Conservation (phyloP, 2,329 filamentous ascomycete species). For the Pyrenophora tritici-repentis region DNA sequence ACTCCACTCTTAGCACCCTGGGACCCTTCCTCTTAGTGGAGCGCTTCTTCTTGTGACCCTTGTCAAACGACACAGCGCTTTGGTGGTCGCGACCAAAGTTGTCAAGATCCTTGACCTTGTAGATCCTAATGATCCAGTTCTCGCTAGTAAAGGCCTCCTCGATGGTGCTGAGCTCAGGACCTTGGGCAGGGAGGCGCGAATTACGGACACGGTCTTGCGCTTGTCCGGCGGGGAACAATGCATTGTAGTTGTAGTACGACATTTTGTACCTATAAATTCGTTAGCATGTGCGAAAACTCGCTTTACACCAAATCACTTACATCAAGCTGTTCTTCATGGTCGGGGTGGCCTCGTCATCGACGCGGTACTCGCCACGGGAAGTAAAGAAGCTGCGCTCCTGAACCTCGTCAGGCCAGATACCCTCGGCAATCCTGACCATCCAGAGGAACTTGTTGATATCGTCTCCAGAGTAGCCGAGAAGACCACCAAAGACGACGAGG, state of each 20-base stretch:
- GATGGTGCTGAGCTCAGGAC: slow-evolving; percentile 82
- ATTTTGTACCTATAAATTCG: slow-evolving; percentile 86
- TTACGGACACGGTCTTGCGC: slow-evolving; percentile 88
- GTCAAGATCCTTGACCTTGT: slow-evolving; percentile 99
- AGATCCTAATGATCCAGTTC: slow-evolving; percentile 99
- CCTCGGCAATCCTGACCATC: slow-evolving; percentile 99
- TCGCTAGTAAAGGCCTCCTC: slow-evolving; percentile 99
- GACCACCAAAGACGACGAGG: slow-evolving; percentile 93
- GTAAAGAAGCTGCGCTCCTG: slow-evolving; percentile 98
- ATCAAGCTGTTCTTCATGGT: slow-evolving; percentile 99
- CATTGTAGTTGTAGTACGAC: slow-evolving; percentile 98
- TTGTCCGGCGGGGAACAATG: slow-evolving; percentile 89
- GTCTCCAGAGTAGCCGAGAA: slow-evolving; percentile 95
- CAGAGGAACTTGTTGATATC: slow-evolving; percentile 99
- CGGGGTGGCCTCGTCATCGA: slow-evolving; percentile 90
- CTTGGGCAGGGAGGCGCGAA: slow-evolving; percentile 76
- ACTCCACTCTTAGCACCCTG: slow-evolving; percentile 73
- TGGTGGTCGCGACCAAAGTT: slow-evolving; percentile 91
- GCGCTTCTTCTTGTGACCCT: slow-evolving; percentile 85
- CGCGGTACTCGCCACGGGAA: slow-evolving; percentile 86
- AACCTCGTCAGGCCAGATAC: slow-evolving; percentile 99
- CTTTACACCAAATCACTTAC: slow-evolving; percentile 60
- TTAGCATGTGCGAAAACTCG: slow-evolving; percentile 26
- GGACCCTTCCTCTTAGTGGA: slow-evolving; percentile 72
- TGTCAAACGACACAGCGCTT: slow-evolving; percentile 70